These are phyloP conservation scores for Suzukiozyma palmioleophila DNA, from an alignment of 1,139 yeast genomes.

Conservation along the genomic window DNA sequence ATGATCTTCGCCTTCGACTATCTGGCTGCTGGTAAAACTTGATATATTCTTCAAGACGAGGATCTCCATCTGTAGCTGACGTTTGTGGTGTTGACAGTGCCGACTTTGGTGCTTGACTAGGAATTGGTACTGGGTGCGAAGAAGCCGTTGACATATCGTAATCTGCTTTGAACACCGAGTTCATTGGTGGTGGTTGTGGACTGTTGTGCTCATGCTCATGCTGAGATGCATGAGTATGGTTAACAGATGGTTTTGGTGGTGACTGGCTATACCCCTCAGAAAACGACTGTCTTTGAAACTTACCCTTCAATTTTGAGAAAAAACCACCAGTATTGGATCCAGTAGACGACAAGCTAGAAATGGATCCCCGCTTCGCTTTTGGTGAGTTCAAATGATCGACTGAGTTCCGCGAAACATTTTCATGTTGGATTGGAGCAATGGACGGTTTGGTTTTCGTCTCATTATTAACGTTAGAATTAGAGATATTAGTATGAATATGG, in stretches of 20 bases:
- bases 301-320: conserved; percentile 35
- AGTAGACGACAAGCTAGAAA: conserved; percentile 12
- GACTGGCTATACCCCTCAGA: conserved; percentile 5
- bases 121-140: conserved; percentile 16
- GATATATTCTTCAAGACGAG: conserved; percentile 55
- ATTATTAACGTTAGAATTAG: conserved; percentile 32
- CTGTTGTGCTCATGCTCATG: not conserved
- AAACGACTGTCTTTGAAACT: conserved; percentile 18
- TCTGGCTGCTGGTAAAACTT: conserved; percentile 43
- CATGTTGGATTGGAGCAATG: conserved; percentile 32
- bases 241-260: conserved; percentile 4
- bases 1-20: conserved; percentile 12
- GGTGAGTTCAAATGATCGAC: conserved; percentile 2
- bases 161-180: conserved; percentile 1
- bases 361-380: conserved; percentile 17
- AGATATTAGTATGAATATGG: conserved; percentile 27
- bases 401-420: conserved; percentile 11
- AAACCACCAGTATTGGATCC: conserved; percentile 23
- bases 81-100: not conserved
- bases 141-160: conserved; percentile 3
- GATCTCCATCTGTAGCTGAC: conserved; percentile 31
- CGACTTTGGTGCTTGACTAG: conserved; percentile 5
- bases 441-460: conserved; percentile 32
- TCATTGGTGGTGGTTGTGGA: conserved; percentile 3
- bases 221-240: conserved; percentile 6